A percentile compares a stretch with the other conserved stretches of the same genome.
These are phyloP conservation scores for Trypanosomatidae sp. DNA, from an alignment of 208 protist genomes.

Conservation along the genomic window DNA sequence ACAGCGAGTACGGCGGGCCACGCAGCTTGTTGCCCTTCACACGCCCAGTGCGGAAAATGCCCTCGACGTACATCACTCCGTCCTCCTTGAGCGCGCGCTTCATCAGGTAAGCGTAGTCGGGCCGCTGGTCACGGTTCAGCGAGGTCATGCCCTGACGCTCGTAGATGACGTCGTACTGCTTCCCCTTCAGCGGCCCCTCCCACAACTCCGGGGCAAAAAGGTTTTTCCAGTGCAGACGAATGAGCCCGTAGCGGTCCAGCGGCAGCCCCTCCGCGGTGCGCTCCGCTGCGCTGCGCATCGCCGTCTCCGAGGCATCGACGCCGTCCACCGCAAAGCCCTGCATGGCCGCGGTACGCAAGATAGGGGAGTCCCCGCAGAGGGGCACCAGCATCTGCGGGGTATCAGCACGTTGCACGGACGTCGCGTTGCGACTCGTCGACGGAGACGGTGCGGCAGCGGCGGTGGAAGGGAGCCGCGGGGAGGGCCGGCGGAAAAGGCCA, in stretches of 20 bases:
- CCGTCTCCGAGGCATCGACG: slow-evolving; percentile 77
- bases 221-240: slow-evolving; percentile 77
- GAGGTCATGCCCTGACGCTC: slow-evolving; percentile 88
- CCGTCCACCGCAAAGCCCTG: slow-evolving; percentile 86
- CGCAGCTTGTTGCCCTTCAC: slow-evolving; percentile 78
- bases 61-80: slow-evolving; percentile 88
- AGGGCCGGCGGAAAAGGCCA: too few species aligned
- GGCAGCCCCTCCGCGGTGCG: slow-evolving; percentile 61
- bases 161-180: slow-evolving; percentile 86
- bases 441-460: too few species aligned
- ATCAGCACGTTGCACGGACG: too few species aligned
- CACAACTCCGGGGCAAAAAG: slow-evolving; percentile 84
- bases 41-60: slow-evolving; percentile 82
- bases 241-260: slow-evolving; percentile 29
- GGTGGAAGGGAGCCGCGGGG: too few species aligned
- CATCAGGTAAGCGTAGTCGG: slow-evolving; percentile 84
- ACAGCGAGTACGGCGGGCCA: slow-evolving; percentile 79
- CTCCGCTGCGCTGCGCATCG: slow-evolving; percentile 65
- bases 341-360: slow-evolving; percentile 59
- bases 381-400: slow-evolving; percentile 72
- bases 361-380: slow-evolving; percentile 89
- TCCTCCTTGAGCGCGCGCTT: slow-evolving; percentile 84
- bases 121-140: slow-evolving; percentile 70
- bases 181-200: slow-evolving; percentile 45
- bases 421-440: too few species aligned